Evolutionary conservation across 176 grass and related monocot species (phyloP).

Genomic region (Cymbopogon citratus): DNA sequence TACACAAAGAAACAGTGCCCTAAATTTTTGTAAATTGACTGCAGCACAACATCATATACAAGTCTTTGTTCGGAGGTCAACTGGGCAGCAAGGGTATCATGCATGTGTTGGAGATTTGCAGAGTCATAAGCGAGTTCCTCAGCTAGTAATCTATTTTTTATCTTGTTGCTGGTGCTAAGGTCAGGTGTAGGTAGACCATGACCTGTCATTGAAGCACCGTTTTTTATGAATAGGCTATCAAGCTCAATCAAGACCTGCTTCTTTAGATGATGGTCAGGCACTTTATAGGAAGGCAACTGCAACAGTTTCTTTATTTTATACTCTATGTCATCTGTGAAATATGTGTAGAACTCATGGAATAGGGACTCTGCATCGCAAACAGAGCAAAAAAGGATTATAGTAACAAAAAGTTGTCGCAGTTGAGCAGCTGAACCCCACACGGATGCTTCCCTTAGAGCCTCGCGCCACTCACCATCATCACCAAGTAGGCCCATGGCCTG

Average conservation of each 20-base stretch:
- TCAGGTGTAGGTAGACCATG: background rate
- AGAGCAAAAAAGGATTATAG: constrained; percentile 11
- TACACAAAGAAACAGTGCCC: background rate
- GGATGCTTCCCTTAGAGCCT: background rate
- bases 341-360: background rate
- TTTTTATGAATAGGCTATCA: background rate
- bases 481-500: background rate
- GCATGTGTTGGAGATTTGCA: background rate
- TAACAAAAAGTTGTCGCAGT: background rate
- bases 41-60: background rate
- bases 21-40: background rate
- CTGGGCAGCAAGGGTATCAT: background rate
- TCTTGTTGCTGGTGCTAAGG: background rate
- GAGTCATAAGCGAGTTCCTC: background rate
- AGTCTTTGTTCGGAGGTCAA: background rate
- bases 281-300: background rate
- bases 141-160: background rate
- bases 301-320: background rate
- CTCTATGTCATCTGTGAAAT: constrained; percentile 11
- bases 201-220: background rate
- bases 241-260: background rate
- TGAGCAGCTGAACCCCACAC: background rate
- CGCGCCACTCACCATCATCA: constrained; percentile 22
- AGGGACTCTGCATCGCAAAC: background rate
- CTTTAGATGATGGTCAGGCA: background rate